Percentiles rank a stretch among this genome's conserved stretches.
phyloP scores from a whole-genome alignment of 139 green algal genomes.

The Volvox reticuliferus region DNA sequence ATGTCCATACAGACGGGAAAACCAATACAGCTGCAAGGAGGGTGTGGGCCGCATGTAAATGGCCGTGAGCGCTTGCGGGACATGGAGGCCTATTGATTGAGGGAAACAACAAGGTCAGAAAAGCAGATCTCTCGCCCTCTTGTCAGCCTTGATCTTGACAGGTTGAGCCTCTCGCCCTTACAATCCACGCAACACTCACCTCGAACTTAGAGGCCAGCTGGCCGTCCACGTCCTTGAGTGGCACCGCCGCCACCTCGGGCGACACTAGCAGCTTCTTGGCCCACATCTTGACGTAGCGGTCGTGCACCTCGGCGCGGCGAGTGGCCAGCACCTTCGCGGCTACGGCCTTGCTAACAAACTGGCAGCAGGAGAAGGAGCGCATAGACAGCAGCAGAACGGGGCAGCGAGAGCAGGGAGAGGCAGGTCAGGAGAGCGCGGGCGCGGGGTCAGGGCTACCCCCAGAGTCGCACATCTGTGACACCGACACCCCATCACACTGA shows the following conservation, averaged over 20 bases:
- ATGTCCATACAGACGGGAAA: no score
- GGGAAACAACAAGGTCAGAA: no score
- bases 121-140: no score
- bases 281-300: slow-evolving; percentile 71
- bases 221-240: slow-evolving; percentile 70
- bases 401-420: background rate
- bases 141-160: no score
- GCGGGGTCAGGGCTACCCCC: background rate
- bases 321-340: slow-evolving; percentile 49
- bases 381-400: background rate
- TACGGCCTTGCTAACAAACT: slow-evolving; percentile 59
- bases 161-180: no score
- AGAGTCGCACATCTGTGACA: no score
- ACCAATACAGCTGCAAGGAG: no score
- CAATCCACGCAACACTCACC: slow-evolving; percentile 28
- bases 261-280: slow-evolving; percentile 69
- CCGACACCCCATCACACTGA: no score
- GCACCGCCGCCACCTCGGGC: slow-evolving; percentile 70
- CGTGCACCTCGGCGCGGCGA: slow-evolving; percentile 61
- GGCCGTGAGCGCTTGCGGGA: no score
- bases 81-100: no score
- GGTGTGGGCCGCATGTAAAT: no score
- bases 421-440: background rate
- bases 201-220: slow-evolving; percentile 72
- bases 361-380: background rate